phyloP scores from a whole-genome alignment of 139 green algal genomes.

The Volvox africanus region DNA sequence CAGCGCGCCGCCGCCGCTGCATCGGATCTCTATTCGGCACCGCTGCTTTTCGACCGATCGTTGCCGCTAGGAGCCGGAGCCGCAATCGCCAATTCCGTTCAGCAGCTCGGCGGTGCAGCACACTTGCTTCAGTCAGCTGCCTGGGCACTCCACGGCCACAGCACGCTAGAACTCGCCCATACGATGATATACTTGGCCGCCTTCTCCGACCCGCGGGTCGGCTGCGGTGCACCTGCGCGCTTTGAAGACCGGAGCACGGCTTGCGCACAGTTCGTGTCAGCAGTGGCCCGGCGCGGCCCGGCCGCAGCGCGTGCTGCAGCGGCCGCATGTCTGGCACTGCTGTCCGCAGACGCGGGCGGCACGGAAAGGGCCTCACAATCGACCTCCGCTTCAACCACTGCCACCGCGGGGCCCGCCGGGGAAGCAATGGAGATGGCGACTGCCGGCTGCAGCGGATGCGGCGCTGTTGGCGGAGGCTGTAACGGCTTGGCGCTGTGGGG shows the following conservation, averaged over 20 bases:
- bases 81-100: slow-evolving; percentile 25
- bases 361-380: not conserved
- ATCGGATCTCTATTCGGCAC: slow-evolving; percentile 37
- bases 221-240: slow-evolving; percentile 10
- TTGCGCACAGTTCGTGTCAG: slow-evolving; percentile 36
- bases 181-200: slow-evolving; percentile 53
- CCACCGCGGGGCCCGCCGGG: not conserved
- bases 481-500: slow-evolving; percentile 48
- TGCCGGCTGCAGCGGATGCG: not conserved
- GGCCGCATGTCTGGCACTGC: not conserved
- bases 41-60: slow-evolving; percentile 27
- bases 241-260: slow-evolving; percentile 34
- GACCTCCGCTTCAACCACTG: not conserved
- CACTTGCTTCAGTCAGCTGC: slow-evolving; percentile 62
- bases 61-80: not conserved
- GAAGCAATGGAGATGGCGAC: not conserved
- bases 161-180: slow-evolving; percentile 45
- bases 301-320: slow-evolving; percentile 25
- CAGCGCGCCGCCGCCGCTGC: slow-evolving; percentile 19
- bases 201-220: slow-evolving; percentile 23
- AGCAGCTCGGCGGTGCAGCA: slow-evolving; percentile 48
- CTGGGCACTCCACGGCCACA: slow-evolving; percentile 54
- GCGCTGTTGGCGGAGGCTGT: not conserved
- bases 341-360: not conserved
- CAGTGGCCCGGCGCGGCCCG: slow-evolving; percentile 31